Conservation (phyloP, 2,329 filamentous ascomycete species). For the Fusarium tanahbumbuense region DNA sequence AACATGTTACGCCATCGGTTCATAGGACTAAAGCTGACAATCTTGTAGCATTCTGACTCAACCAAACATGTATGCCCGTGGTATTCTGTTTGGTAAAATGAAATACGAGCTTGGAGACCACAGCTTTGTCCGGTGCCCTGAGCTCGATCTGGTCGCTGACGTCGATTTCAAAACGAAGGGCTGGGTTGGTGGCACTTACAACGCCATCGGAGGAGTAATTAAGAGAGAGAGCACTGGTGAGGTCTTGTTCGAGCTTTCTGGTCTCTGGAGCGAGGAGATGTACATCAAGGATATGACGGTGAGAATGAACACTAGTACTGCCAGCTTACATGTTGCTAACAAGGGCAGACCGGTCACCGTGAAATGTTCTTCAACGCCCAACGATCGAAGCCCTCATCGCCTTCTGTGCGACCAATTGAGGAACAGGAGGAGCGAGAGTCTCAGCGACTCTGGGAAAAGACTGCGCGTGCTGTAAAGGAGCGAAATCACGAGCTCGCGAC, state of each 20-base stretch:
- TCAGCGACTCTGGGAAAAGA: constrained; percentile 85
- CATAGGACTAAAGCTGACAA: constrained; percentile 12
- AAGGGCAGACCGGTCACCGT: constrained; percentile 81
- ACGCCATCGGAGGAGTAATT: constrained; percentile 92
- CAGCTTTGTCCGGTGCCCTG: constrained; percentile 91
- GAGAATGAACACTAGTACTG: constrained; percentile 47
- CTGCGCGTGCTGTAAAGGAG: constrained; percentile 82
- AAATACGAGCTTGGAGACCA: constrained; percentile 98
- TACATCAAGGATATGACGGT: constrained; percentile 85
- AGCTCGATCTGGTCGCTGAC: constrained; percentile 86
- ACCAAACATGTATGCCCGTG: constrained; percentile 98
- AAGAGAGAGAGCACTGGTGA: constrained; percentile 90
- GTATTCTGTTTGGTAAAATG: constrained; percentile 98
- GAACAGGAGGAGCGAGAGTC: constrained; percentile 94
- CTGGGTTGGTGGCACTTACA: constrained; percentile 96
- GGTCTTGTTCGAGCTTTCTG: constrained; percentile 88
- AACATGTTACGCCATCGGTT: neutral
- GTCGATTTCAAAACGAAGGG: constrained; percentile 99
- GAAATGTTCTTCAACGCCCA: constrained; percentile 90
- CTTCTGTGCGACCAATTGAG: constrained; percentile 77
- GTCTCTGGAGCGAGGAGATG: constrained; percentile 96
- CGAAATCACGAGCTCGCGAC: constrained; percentile 91
- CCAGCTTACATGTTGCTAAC: constrained; percentile 2
- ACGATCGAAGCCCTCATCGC: constrained; percentile 79
- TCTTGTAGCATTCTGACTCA: constrained; percentile 83